A percentile compares a stretch with the other conserved stretches of the same genome.
Conservation (phyloP, 768 basidiomycete species). For the Multifurca ochricompacta region DNA sequence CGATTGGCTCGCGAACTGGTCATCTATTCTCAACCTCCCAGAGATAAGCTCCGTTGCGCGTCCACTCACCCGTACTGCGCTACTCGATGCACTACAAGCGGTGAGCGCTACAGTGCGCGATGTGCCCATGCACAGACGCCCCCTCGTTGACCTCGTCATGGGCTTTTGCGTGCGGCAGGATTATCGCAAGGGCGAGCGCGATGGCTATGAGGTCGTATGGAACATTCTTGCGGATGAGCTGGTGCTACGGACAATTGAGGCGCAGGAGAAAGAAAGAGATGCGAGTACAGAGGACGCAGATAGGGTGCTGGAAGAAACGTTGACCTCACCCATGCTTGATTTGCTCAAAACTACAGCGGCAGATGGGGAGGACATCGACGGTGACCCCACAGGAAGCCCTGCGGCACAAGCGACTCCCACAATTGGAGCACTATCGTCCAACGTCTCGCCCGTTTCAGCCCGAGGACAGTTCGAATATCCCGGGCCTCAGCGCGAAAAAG, state of each 20-base stretch:
- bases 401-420: slow-evolving; percentile 10
- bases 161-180: slow-evolving; percentile 37
- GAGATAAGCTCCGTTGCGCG: slow-evolving; percentile 27
- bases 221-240: slow-evolving; percentile 24
- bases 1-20: slow-evolving; percentile 66
- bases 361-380: slow-evolving; percentile 7
- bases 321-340: slow-evolving; percentile 15
- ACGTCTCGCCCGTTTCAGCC: slow-evolving; percentile 47
- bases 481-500: slow-evolving; percentile 32
- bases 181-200: slow-evolving; percentile 10
- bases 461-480: slow-evolving; percentile 52
- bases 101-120: slow-evolving; percentile 64
- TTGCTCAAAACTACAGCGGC: slow-evolving; percentile 13
- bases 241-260: slow-evolving; percentile 26
- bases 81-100: slow-evolving; percentile 48
- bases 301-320: slow-evolving; percentile 4
- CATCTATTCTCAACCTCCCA: slow-evolving; percentile 43
- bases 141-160: slow-evolving; percentile 46
- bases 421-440: slow-evolving; percentile 19
- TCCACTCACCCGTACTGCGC: slow-evolving; percentile 46
- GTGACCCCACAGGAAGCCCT: slow-evolving; percentile 16
- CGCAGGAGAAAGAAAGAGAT: slow-evolving; percentile 38
- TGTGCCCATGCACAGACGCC: slow-evolving; percentile 54
- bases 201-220: slow-evolving; percentile 22
- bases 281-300: slow-evolving; percentile 17